These are phyloP conservation scores for Linaria vulgaris DNA, from an alignment of 257 asterid species.

Conservation along the genomic window DNA sequence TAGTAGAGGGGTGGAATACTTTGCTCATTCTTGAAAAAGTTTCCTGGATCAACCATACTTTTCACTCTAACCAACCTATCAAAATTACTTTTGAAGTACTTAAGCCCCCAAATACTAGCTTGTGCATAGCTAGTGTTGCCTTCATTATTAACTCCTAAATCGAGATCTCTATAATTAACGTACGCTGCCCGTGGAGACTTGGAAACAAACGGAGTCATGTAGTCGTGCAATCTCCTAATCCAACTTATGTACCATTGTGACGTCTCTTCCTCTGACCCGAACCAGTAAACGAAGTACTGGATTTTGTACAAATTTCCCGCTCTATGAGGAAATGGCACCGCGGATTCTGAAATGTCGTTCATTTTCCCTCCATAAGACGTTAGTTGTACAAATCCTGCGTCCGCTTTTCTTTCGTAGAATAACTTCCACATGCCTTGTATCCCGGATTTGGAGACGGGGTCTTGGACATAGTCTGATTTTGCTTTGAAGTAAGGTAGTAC, in stretches of 20 bases:
- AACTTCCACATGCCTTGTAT: slow-evolving; percentile 23
- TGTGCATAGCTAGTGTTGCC: slow-evolving; percentile 28
- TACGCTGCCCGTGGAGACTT: slow-evolving; percentile 35
- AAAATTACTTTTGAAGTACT: slow-evolving; percentile 11
- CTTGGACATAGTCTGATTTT: slow-evolving; percentile 32
- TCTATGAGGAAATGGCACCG: slow-evolving; percentile 35
- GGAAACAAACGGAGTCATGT: slow-evolving; percentile 29
- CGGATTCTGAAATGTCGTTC: slow-evolving; percentile 26
- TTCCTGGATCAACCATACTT: slow-evolving; percentile 16
- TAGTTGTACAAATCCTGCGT: background rate
- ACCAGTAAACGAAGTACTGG: slow-evolving; percentile 28
- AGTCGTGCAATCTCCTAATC: slow-evolving; percentile 27
- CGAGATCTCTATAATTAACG: slow-evolving; percentile 38
- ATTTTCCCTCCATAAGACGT: slow-evolving; percentile 33
- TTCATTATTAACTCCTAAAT: slow-evolving; percentile 33
- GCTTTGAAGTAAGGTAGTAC: slow-evolving; percentile 20
- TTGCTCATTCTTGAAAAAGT: slow-evolving; percentile 14
- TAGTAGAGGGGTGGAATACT: slow-evolving; percentile 4
- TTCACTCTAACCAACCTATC: slow-evolving; percentile 4
- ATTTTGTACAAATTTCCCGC: slow-evolving; percentile 28
- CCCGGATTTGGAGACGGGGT: slow-evolving; percentile 23
- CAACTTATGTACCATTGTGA: slow-evolving; percentile 21
- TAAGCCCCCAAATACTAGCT: slow-evolving; percentile 34
- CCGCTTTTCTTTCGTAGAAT: slow-evolving; percentile 21
- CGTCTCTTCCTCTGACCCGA: background rate